phyloP scores from a whole-genome alignment of 805 yeast genomes.

The Yarrowia sp. region DNA sequence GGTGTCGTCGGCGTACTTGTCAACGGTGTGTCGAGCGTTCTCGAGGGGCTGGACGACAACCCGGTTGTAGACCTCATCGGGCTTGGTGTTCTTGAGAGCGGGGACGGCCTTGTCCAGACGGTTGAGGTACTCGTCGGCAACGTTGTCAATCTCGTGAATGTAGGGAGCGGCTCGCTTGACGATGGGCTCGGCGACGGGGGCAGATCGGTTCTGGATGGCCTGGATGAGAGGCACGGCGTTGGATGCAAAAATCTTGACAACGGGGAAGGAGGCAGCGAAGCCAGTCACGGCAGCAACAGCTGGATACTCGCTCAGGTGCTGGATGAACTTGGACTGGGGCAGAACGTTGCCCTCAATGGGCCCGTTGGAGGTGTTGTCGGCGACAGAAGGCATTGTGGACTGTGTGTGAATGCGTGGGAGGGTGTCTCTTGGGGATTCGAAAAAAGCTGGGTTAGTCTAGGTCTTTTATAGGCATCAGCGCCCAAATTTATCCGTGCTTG shows the following conservation, averaged over 20 bases:
- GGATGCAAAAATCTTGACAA: constrained; percentile 55
- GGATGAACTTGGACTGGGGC: constrained; percentile 44
- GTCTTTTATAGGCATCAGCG: constrained; percentile 17
- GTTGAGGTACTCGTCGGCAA: constrained; percentile 55
- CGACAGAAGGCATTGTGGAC: constrained; percentile 22
- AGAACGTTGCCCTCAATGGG: constrained; percentile 29
- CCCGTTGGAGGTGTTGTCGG: constrained; percentile 25
- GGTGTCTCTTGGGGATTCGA: constrained; percentile 12
- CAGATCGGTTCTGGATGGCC: constrained; percentile 39
- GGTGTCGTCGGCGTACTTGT: constrained; percentile 39
- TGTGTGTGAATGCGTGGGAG: constrained; percentile 15
- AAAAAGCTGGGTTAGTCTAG: constrained; percentile 22
- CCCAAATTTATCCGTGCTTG: constrained; percentile 27
- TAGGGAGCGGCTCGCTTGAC: constrained; percentile 46
- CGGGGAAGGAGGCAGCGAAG: constrained; percentile 56
- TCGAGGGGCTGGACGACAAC: constrained; percentile 42
- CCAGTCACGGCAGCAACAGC: constrained; percentile 61
- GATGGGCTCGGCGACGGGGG: constrained; percentile 39
- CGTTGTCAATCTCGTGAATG: constrained; percentile 49
- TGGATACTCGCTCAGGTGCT: constrained; percentile 51
- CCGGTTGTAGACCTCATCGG: constrained; percentile 48
- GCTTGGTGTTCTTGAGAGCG: constrained; percentile 54
- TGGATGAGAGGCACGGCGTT: constrained; percentile 60
- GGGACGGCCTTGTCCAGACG: constrained; percentile 62
- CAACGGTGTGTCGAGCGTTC: constrained; percentile 39